These are phyloP conservation scores for Leishmania amazonensis DNA, from an alignment of 208 protist genomes.

Conservation along the genomic window DNA sequence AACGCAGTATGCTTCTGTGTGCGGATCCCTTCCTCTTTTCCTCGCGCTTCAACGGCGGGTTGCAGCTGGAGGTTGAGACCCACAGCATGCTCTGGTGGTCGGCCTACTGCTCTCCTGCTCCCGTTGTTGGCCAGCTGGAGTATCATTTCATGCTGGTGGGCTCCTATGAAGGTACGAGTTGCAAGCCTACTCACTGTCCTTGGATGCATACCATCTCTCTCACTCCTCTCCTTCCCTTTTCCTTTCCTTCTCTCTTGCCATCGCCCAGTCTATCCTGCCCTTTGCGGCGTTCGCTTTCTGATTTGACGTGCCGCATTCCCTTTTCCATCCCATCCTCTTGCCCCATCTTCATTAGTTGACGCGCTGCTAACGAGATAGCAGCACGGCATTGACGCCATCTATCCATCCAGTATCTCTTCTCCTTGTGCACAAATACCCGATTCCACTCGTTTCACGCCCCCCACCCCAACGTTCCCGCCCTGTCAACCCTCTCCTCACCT, in stretches of 20 bases:
- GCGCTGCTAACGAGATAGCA: background rate
- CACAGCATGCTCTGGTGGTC: background rate
- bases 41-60: background rate
- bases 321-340: background rate
- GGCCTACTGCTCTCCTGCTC: background rate
- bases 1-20: background rate
- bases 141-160: background rate
- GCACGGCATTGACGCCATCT: no score
- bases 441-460: background rate
- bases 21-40: background rate
- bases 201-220: background rate
- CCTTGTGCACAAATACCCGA: background rate
- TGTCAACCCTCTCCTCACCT: background rate
- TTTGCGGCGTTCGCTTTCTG: background rate
- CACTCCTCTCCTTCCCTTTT: background rate
- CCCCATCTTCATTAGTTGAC: background rate
- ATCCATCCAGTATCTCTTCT: background rate
- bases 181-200: background rate
- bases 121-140: background rate
- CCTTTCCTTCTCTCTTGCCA: background rate
- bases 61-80: background rate
- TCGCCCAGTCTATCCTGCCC: background rate
- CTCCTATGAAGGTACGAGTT: background rate
- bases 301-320: background rate
- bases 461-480: background rate